These are phyloP conservation scores for Cytidiella melzeri DNA, from an alignment of 768 basidiomycete species.

Conservation along the genomic window DNA sequence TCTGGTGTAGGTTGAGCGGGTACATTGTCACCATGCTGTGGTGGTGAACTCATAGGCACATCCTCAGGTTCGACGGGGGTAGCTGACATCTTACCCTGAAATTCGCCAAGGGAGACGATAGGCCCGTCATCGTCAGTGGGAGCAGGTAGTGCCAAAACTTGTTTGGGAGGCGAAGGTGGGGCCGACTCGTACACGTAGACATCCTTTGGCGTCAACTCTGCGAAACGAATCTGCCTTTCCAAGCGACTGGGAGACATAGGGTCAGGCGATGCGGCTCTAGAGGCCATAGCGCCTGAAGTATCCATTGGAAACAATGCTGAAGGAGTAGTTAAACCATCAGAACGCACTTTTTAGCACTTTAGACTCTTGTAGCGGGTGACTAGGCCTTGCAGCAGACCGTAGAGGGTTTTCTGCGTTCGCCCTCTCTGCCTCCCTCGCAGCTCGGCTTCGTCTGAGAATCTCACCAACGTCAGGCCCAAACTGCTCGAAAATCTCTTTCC, in stretches of 20 bases:
- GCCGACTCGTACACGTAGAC: conserved; percentile 81
- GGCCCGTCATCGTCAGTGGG: conserved; percentile 34
- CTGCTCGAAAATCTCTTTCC: conserved; percentile 57
- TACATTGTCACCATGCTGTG: not conserved
- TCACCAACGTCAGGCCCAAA: conserved; percentile 66
- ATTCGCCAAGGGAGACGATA: conserved; percentile 34
- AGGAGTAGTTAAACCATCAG: not conserved
- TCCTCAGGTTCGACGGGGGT: not conserved
- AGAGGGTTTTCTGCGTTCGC: not conserved
- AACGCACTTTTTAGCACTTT: conserved; percentile 12
- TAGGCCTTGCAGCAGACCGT: conserved; percentile 2
- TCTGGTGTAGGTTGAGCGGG: not conserved
- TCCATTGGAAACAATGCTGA: conserved; percentile 1
- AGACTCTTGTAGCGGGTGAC: not conserved
- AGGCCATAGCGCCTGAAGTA: conserved; percentile 38
- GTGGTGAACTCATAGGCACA: not conserved
- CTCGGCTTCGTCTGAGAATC: conserved; percentile 49
- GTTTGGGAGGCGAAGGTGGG: conserved; percentile 66
- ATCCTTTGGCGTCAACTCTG: conserved; percentile 66
- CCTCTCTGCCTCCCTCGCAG: conserved; percentile 35
- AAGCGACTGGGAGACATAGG: conserved; percentile 35
- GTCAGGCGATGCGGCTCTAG: conserved; percentile 25
- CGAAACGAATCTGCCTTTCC: conserved; percentile 61
- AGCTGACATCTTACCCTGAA: conserved; percentile 23
- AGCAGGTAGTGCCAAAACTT: conserved; percentile 50